Conservation (phyloP, 768 basidiomycete species). For the Tulasnella sp. region DNA sequence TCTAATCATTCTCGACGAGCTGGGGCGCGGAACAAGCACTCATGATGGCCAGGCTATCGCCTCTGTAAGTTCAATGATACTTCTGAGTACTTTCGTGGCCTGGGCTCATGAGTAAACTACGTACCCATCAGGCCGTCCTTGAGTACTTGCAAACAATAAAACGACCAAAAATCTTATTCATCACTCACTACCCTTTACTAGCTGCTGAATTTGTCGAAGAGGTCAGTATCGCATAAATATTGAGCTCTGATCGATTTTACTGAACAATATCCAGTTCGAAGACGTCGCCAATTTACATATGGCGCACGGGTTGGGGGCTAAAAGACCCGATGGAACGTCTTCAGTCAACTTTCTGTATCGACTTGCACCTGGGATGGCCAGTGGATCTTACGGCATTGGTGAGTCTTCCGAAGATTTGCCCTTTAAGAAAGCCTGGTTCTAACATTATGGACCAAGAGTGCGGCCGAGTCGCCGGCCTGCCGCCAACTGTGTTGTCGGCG, state of each 20-base stretch:
- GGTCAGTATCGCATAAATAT: conserved; percentile 13
- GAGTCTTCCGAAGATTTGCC: neutral
- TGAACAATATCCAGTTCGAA: conserved; percentile 44
- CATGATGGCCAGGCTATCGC: conserved; percentile 61
- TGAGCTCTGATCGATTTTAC: neutral
- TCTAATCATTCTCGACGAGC: conserved; percentile 79
- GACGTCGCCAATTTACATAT: conserved; percentile 77
- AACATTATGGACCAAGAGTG: conserved; percentile 52
- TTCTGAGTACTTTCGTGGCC: conserved; percentile 31
- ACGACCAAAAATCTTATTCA: conserved; percentile 78
- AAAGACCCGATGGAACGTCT: conserved; percentile 54
- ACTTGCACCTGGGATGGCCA: conserved; percentile 65
- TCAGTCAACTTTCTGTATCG: conserved; percentile 86
- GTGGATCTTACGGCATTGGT: conserved; percentile 75
- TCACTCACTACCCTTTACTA: conserved; percentile 89
- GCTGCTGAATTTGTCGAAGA: conserved; percentile 52
- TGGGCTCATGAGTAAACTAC: neutral
- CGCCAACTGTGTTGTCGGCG: conserved; percentile 59
- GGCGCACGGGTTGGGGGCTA: conserved; percentile 35
- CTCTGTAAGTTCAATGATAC: conserved; percentile 24
- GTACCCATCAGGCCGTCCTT: conserved; percentile 57
- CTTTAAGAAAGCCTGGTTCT: neutral
- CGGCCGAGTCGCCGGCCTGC: conserved; percentile 79
- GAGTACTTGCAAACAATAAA: conserved; percentile 59
- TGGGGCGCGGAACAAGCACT: conserved; percentile 88